Evolutionary conservation across 225 moss, liverwort and hornwort genomes (phyloP), one percentile per base, ranked within the genome.

Genomic region (Pleurozium schreberi): DNA sequence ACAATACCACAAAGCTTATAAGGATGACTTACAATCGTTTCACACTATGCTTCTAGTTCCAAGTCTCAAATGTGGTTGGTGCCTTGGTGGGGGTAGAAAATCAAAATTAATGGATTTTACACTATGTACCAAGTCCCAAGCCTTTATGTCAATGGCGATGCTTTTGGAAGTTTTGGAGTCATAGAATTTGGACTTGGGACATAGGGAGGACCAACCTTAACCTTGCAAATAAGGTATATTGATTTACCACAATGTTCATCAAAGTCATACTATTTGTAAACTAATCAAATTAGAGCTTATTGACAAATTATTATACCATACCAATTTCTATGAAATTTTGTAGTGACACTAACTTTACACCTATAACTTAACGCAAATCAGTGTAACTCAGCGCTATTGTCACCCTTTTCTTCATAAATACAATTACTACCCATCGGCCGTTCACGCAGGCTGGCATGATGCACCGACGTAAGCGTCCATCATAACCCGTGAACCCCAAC

Each of bases 81-180:
- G n/a, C n/a, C n/a, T n/a, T n/a, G n/a, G n/a, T 4, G 12, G 11
- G 12, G 33, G 12, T 33, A 10, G 4, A 33, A 45, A 49, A 33
- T 49, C 0, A 33, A 2, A 49, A 75, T 5, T 50, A n/a, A n/a
- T 50, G 10, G 11, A 5, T 3, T 75, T 75, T 12, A 50, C 19
- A 20, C 33, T 7, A 47, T 0, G 1, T 18, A 10, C 19, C 1
- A 74, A 49, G 31, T 11, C 0, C 28, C 5, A 10, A 45, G 17
- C 0, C 11, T 1, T 2, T 49, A 7, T 0, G 1, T 73, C 3
- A 2, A 28, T 45, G 16, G 3, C 11, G 33, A 75, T 0, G 30
- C 2, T 19, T 49, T 31, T 11, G 2, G 8, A 33, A 49, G 8
- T 49, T 75, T 75, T 49, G 33, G 11, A 0, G 0, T 4, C 7